Evolutionary conservation across 306 rosid genomes (phyloP), one percentile per base, ranked within the genome.

Genomic region (Trichosanthes truncata): DNA sequence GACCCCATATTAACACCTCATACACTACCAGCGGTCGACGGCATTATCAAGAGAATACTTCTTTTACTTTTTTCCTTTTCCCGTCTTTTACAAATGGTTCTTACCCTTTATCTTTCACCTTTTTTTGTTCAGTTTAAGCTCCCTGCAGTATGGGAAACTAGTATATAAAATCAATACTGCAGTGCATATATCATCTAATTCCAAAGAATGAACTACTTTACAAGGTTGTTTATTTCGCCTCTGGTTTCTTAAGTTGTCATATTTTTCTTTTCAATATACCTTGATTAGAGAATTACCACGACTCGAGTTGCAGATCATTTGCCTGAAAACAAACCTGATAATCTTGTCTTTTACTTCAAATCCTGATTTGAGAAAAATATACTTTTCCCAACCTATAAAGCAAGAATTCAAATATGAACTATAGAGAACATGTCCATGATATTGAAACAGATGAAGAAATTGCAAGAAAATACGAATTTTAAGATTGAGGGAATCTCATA

Each of bases 61-160:
- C 76, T 43, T 43, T 67, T 67, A 4, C 74, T 3, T 67, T n/a
- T 67, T 67, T 38, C 74, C 21, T 67, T 71, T 20, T 7, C 49
- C 26, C 4, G 74, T 66, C 15, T 66, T 66, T 36, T 66, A 20
- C 20, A 7, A 66, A 66, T 66, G 49, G 48, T 66, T 66, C 26
- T 38, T 66, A 65, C 20, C 71, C 71, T 63, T 63, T 63, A 31
- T 33, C 71, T 63, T 66, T 66, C 46, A 66, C 73, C n/a, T n/a
- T 35, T 66, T 66, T 20, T 65, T 1, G n/a, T 35, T 35, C 73
- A 36, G 55, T 43, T 69, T 43, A 69, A 69, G n/a, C 53, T n/a
- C n/a, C 73, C 55, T 69, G 35, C 36, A 43, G 33, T 41, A 11
- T 21, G 36, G 55, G n/a, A 69, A 68, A 40, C n/a, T 69, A 43